Evolutionary conservation across 2,329 filamentous ascomycete genomes (phyloP).

Genomic region (Cordyceps javanica): DNA sequence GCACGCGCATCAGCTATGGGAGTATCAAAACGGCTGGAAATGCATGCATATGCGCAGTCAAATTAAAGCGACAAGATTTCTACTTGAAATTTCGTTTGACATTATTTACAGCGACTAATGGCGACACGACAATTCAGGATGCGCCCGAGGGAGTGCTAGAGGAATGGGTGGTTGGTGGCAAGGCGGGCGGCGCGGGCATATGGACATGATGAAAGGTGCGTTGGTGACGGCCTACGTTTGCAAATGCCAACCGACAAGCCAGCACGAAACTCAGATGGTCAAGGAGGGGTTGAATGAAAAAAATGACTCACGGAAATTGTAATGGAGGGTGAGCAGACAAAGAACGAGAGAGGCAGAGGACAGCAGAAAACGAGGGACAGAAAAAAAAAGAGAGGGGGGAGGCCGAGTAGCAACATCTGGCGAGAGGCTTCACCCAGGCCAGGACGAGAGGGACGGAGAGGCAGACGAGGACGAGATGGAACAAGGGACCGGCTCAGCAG

Average conservation of each 20-base stretch:
- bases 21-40: neutral
- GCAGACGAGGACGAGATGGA: slow-evolving; percentile 1
- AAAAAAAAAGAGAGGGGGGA: slow-evolving; percentile 15
- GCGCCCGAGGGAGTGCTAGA: slow-evolving; percentile 26
- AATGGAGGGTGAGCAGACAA: slow-evolving; percentile 21
- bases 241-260: slow-evolving; percentile 7
- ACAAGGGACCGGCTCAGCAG: slow-evolving; percentile 8
- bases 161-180: neutral
- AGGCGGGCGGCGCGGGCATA: slow-evolving; percentile 5
- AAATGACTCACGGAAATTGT: slow-evolving; percentile 28
- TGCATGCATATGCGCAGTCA: slow-evolving; percentile 11
- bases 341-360: neutral
- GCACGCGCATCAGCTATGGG: neutral
- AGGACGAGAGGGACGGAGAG: neutral
- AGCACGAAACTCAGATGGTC: slow-evolving; percentile 20
- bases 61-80: slow-evolving; percentile 3
- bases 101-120: neutral
- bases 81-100: neutral
- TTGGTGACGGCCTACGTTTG: neutral
- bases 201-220: neutral
- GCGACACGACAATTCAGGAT: slow-evolving; percentile 24
- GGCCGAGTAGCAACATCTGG: slow-evolving; percentile 13
- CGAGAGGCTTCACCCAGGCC: slow-evolving; percentile 12
- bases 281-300: slow-evolving; percentile 15
- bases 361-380: slow-evolving; percentile 22